phyloP scores from a whole-genome alignment of 176 grass and related monocot species.

The Oryza punctata region DNA sequence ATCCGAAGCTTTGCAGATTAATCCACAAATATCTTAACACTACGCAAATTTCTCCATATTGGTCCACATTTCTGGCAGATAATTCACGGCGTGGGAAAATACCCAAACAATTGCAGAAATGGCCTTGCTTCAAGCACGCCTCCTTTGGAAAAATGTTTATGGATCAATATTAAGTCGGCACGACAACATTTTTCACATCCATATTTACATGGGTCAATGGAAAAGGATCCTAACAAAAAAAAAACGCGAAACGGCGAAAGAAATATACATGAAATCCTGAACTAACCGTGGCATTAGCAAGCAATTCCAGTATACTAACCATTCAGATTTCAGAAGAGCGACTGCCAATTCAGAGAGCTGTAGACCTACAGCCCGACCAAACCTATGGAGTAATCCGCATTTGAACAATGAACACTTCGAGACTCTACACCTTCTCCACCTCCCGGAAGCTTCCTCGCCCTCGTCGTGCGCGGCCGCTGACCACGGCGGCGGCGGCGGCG shows the following conservation, averaged over 20 bases:
- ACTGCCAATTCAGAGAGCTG: background rate
- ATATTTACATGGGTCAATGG: background rate
- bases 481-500: background rate
- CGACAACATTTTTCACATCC: background rate
- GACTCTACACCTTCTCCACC: conserved; percentile 43
- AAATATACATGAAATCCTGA: background rate
- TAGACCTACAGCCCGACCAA: conserved; percentile 4
- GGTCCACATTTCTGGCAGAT: no score
- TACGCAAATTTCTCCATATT: no score
- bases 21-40: no score
- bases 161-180: background rate
- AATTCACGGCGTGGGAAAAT: no score
- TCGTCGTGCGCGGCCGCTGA: background rate
- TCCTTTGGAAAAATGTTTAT: background rate
- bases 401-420: background rate
- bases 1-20: no score
- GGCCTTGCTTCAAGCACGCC: background rate
- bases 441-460: conserved; percentile 20
- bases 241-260: background rate
- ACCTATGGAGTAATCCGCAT: background rate
- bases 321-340: background rate
- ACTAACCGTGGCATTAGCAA: background rate
- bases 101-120: background rate
- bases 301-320: background rate
- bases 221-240: background rate